These are phyloP conservation scores for Monsonia emarginata DNA, from an alignment of 441 rosid genomes.

Conservation along the genomic window DNA sequence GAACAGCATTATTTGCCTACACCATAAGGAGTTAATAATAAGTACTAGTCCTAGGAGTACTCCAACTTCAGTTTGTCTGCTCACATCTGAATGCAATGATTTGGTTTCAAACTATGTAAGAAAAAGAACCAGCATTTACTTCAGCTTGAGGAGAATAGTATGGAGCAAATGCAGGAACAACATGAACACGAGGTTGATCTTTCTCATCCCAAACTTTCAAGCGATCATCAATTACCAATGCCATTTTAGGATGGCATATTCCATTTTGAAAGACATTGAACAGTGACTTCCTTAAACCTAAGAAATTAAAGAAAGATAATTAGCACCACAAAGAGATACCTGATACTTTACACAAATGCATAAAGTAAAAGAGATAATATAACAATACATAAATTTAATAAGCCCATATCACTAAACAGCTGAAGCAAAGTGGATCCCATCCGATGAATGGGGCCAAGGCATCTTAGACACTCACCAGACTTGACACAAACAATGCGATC, in stretches of 20 bases:
- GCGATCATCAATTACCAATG: constrained; percentile 97
- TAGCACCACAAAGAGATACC: background rate
- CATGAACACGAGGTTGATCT: constrained; percentile 97
- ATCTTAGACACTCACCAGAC: constrained; percentile 48
- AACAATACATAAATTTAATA: background rate
- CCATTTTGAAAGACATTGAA: constrained; percentile 79
- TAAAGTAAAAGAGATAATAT: background rate
- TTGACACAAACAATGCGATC: constrained; percentile 89
- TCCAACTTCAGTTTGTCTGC: background rate
- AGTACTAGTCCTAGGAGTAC: constrained; percentile 4
- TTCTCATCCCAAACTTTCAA: constrained; percentile 95
- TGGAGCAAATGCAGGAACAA: constrained; percentile 80
- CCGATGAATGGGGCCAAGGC: background rate
- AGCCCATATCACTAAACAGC: background rate
- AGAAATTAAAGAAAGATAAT: constrained; percentile 17
- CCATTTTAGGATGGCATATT: constrained; percentile 91
- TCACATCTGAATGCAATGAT: constrained; percentile 15
- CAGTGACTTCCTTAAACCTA: constrained; percentile 81
- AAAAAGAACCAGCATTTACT: constrained; percentile 32
- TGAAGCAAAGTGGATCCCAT: constrained; percentile 3
- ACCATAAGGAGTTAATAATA: background rate
- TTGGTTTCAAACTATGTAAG: constrained; percentile 13
- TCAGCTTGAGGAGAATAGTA: constrained; percentile 97
- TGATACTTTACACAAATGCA: constrained; percentile 1
- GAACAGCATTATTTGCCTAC: constrained; percentile 75